Conservation (phyloP, 495 filamentous ascomycete species). For the Aspergillus baeticus region DNA sequence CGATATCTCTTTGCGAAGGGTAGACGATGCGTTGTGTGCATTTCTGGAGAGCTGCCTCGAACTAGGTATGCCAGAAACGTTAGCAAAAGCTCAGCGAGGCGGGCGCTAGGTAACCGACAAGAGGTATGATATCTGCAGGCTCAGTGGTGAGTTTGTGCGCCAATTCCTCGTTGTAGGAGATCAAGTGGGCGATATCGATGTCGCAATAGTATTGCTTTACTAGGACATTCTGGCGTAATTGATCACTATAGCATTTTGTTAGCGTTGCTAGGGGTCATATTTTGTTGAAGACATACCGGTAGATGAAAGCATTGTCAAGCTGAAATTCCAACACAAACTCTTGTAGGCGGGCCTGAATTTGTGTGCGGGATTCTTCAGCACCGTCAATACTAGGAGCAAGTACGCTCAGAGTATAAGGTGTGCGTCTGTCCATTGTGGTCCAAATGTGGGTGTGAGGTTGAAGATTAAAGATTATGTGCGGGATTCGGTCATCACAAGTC, state of each 20-base stretch:
- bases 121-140: constrained; percentile 87
- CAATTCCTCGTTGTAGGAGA: constrained; percentile 95
- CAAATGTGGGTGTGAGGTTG: constrained; percentile 20
- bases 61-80: constrained; percentile 51
- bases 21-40: constrained; percentile 91
- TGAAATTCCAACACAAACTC: constrained; percentile 94
- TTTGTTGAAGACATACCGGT: constrained; percentile 58
- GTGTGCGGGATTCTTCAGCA: constrained; percentile 56
- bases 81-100: background rate
- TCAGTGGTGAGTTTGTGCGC: constrained; percentile 89
- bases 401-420: constrained; percentile 78
- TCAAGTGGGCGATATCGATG: constrained; percentile 93
- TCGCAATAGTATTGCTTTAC: constrained; percentile 96
- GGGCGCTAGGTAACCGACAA: constrained; percentile 52
- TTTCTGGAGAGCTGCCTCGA: constrained; percentile 84
- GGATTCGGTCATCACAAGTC: constrained; percentile 8
- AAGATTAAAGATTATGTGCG: constrained; percentile 23
- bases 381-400: constrained; percentile 65
- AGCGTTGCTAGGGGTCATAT: constrained; percentile 8
- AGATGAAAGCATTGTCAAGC: constrained; percentile 93
- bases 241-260: constrained; percentile 63
- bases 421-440: constrained; percentile 78
- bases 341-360: constrained; percentile 54
- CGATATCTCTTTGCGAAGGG: constrained; percentile 66
- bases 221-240: constrained; percentile 92